A percentile compares a stretch with the other conserved stretches of the same genome.
phyloP scores from a whole-genome alignment of 805 yeast species.

The Yarrowia sp. region DNA sequence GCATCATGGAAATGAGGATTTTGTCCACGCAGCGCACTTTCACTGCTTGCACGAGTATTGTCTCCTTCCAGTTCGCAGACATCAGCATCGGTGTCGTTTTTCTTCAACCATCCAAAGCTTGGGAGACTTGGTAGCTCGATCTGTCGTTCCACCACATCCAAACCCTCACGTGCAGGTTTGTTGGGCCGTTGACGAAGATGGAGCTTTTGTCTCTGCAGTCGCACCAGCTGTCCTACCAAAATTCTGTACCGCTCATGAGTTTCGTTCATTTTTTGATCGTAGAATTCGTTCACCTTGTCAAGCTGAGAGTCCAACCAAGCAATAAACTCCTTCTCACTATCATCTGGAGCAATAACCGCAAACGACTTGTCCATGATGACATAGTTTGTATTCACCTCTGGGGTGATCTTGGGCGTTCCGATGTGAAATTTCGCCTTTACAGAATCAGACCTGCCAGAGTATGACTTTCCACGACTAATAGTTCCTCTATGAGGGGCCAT shows the following conservation, averaged over 20 bases:
- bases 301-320: slow-evolving; percentile 67
- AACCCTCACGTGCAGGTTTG: slow-evolving; percentile 30
- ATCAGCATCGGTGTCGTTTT: slow-evolving; percentile 29
- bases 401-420: slow-evolving; percentile 16
- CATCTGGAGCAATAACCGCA: background rate
- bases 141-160: background rate
- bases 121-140: slow-evolving; percentile 27
- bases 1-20: slow-evolving; percentile 21
- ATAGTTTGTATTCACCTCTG: slow-evolving; percentile 3
- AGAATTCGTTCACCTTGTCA: slow-evolving; percentile 60
- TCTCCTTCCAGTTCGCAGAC: background rate
- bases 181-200: slow-evolving; percentile 28
- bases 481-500: slow-evolving; percentile 8
- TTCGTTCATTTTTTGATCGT: slow-evolving; percentile 57
- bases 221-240: slow-evolving; percentile 66
- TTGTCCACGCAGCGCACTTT: slow-evolving; percentile 28
- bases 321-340: slow-evolving; percentile 51
- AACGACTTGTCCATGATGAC: slow-evolving; percentile 13
- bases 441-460: background rate
- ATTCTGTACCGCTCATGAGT: slow-evolving; percentile 57
- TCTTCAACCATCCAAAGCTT: slow-evolving; percentile 15
- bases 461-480: background rate
- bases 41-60: background rate
- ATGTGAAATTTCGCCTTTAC: slow-evolving; percentile 6
- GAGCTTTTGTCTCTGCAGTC: slow-evolving; percentile 52